phyloP scores from a whole-genome alignment of 129 eudicot species.

The Calendula officinalis region DNA sequence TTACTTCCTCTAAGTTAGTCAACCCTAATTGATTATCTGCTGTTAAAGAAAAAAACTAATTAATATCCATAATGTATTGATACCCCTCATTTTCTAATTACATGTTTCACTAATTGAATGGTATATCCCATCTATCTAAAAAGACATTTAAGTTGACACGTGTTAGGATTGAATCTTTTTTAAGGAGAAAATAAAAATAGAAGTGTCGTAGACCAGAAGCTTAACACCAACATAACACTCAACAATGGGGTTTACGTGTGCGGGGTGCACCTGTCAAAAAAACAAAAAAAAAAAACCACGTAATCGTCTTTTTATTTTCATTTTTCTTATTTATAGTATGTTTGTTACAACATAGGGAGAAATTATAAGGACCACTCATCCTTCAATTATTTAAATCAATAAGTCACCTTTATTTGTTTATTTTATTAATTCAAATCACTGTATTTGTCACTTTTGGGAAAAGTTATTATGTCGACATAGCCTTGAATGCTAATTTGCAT shows the following conservation, averaged over 20 bases:
- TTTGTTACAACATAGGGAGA: not conserved
- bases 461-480: too few relatives aligned
- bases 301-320: too few relatives aligned
- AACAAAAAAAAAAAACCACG: too few relatives aligned
- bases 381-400: not conserved
- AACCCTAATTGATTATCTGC: not conserved
- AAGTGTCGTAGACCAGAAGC: not conserved
- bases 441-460: too few relatives aligned
- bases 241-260: slow-evolving; percentile 9
- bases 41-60: too few relatives aligned
- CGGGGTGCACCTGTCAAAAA: not conserved
- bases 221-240: not conserved
- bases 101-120: not conserved
- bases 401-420: not conserved
- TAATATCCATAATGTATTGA: not conserved
- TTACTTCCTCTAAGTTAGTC: slow-evolving; percentile 5
- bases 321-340: not conserved
- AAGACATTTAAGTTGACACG: not conserved
- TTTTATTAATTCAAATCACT: not conserved
- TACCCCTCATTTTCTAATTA: not conserved
- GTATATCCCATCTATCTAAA: not conserved
- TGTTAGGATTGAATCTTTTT: too few relatives aligned
- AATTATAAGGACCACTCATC: not conserved
- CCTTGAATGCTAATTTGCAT: too few relatives aligned
- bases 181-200: not conserved